Conservation (phyloP, 768 basidiomycete species). For the Phlegmacium glaucopus region DNA sequence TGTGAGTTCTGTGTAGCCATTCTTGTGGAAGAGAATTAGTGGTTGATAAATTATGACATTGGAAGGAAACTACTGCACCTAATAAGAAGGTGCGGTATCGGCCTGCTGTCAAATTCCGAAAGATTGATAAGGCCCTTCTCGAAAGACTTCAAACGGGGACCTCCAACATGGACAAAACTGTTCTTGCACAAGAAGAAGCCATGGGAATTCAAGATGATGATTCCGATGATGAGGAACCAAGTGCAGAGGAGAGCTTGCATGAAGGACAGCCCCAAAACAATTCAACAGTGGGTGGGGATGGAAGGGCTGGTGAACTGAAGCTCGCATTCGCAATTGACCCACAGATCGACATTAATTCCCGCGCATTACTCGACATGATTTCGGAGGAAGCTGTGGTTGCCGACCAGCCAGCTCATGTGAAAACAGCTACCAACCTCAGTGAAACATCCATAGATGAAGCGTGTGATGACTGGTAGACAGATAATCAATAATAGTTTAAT, state of each 20-base stretch:
- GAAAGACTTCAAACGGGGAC: not conserved
- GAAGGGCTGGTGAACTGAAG: not conserved
- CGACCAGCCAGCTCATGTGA: not conserved
- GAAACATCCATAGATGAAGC: not conserved
- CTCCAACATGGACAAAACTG: not conserved
- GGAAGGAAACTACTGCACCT: not conserved
- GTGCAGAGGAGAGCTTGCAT: not conserved
- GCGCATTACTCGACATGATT: constrained; percentile 1
- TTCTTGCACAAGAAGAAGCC: not conserved
- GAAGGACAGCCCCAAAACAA: not conserved
- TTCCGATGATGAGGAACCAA: not conserved
- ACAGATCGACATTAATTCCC: not conserved
- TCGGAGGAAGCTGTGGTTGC: not conserved
- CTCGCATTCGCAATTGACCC: not conserved
- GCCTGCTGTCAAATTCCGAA: constrained; percentile 13
- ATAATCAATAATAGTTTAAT: not conserved
- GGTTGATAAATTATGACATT: constrained; percentile 8
- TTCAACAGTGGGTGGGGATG: not conserved
- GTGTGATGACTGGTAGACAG: not conserved
- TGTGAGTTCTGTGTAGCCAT: not conserved
- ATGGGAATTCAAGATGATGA: not conserved
- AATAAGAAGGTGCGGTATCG: constrained; percentile 3
- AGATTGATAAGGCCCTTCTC: constrained; percentile 2
- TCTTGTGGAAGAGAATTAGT: constrained; percentile 1
- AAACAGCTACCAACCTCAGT: not conserved